Evolutionary conservation across 1,284 basidiomycete genomes (phyloP).

Genomic region (Vanrija pseudolonga): DNA sequence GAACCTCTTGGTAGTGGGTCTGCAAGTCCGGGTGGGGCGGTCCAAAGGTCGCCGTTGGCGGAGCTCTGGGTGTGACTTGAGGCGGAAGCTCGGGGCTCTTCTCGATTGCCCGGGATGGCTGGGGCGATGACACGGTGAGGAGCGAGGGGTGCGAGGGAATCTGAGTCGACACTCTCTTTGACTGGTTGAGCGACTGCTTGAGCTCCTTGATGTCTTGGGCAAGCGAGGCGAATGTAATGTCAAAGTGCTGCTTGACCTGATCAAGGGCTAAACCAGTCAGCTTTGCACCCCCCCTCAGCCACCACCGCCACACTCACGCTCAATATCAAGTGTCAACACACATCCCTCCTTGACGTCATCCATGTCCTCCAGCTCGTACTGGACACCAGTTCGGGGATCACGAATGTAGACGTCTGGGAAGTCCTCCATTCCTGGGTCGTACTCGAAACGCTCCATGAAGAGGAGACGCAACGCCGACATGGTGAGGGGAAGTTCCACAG

Average conservation of each 20-base stretch:
- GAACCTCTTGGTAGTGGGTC: constrained; percentile 90
- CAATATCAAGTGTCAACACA: constrained; percentile 87
- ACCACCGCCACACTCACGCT: constrained; percentile 63
- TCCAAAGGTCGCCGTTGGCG: constrained; percentile 1
- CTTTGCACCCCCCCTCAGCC: constrained; percentile 4
- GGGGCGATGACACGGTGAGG: constrained; percentile 24
- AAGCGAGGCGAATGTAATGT: constrained; percentile 77
- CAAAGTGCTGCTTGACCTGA: constrained; percentile 98
- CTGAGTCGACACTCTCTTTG: constrained; percentile 33
- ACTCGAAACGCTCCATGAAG: constrained; percentile 93
- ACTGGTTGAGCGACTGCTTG: constrained; percentile 59
- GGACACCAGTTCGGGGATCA: constrained; percentile 82
- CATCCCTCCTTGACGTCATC: constrained; percentile 88
- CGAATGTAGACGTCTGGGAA: constrained; percentile 95
- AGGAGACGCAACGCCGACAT: constrained; percentile 54
- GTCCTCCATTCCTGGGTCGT: constrained; percentile 86
- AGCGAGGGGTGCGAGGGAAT: constrained; percentile 47
- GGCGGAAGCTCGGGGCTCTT: not conserved
- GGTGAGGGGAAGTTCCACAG: constrained; percentile 62
- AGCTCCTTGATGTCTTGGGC: constrained; percentile 90
- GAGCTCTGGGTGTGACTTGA: constrained; percentile 13
- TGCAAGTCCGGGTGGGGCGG: constrained; percentile 63
- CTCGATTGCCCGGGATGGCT: not conserved
- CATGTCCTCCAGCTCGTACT: constrained; percentile 93
- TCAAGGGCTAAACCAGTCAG: constrained; percentile 68